Evolutionary conservation across 352 stramenopile species (phyloP).

Genomic region (Phytophthora pistaciae): DNA sequence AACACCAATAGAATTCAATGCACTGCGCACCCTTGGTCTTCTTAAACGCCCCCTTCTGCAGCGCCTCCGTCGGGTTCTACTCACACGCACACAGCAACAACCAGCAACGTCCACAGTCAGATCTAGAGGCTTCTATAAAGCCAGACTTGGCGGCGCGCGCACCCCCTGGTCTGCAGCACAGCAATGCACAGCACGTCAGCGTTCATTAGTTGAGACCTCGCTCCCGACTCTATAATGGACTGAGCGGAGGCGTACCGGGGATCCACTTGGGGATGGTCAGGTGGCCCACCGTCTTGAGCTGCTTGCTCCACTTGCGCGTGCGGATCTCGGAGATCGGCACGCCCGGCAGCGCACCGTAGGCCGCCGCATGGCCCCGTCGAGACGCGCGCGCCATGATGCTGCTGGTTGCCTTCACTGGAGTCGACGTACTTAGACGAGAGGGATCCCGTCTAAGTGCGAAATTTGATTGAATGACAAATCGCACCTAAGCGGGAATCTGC

Average conservation of each 20-base stretch:
- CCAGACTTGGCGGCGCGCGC: constrained; percentile 1
- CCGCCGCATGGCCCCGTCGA: constrained; percentile 43
- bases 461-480: constrained; percentile 3
- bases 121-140: not conserved
- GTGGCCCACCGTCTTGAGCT: constrained; percentile 77
- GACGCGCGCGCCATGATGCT: constrained; percentile 53
- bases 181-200: constrained; percentile 23
- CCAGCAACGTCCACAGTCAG: not conserved
- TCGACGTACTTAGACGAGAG: no score
- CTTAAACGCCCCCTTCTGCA: constrained; percentile 70
- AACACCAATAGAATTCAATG: not conserved
- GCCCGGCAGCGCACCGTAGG: constrained; percentile 45
- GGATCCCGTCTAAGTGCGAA: no score
- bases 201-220: not conserved
- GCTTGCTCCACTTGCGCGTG: constrained; percentile 77
- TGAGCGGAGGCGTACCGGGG: constrained; percentile 44
- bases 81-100: not conserved
- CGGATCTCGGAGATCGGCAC: constrained; percentile 74
- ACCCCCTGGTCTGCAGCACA: constrained; percentile 62
- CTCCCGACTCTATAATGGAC: not conserved
- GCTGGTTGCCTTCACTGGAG: not conserved
- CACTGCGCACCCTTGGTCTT: constrained; percentile 70
- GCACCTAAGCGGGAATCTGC: constrained; percentile 3
- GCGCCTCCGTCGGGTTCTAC: constrained; percentile 68
- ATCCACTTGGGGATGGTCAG: constrained; percentile 81